Evolutionary conservation across 2,329 filamentous ascomycete species (phyloP).

Genomic region (Alternaria hordeiaustralica): DNA sequence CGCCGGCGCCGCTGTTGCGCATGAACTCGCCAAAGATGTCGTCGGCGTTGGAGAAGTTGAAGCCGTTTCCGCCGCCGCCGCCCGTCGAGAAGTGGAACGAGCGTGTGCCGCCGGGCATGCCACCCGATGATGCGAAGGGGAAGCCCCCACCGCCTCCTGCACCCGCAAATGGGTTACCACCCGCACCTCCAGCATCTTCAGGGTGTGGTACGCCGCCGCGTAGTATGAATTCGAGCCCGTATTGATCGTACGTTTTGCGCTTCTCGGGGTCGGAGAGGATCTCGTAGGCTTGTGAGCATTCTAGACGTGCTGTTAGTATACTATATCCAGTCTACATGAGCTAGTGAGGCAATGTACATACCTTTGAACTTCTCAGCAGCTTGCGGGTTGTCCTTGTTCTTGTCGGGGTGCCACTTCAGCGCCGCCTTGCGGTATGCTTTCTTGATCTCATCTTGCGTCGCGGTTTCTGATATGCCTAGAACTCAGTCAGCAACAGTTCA

Average conservation of each 20-base stretch:
- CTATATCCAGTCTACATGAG: background rate
- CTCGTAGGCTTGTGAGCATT: slow-evolving; percentile 96
- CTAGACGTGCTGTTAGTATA: slow-evolving; percentile 52
- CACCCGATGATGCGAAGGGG: slow-evolving; percentile 63
- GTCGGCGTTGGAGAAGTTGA: slow-evolving; percentile 82
- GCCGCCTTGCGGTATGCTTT: slow-evolving; percentile 93
- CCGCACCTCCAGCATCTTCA: slow-evolving; percentile 46
- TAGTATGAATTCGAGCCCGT: slow-evolving; percentile 89
- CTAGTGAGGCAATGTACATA: slow-evolving; percentile 35
- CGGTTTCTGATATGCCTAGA: slow-evolving; percentile 72
- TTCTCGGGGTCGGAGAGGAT: slow-evolving; percentile 97
- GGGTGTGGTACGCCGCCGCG: slow-evolving; percentile 76
- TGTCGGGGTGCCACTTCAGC: slow-evolving; percentile 93
- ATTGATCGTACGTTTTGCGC: slow-evolving; percentile 93
- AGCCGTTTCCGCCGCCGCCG: slow-evolving; percentile 65
- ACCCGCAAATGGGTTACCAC: slow-evolving; percentile 54
- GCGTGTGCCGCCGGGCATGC: slow-evolving; percentile 61
- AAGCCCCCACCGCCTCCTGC: slow-evolving; percentile 54
- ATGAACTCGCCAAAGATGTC: slow-evolving; percentile 87
- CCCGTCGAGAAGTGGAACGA: slow-evolving; percentile 71
- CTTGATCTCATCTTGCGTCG: slow-evolving; percentile 93
- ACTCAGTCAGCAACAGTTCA: slow-evolving; percentile 26
- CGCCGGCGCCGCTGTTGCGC: slow-evolving; percentile 63
- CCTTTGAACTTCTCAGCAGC: slow-evolving; percentile 94
- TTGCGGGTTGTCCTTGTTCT: slow-evolving; percentile 89